Base-by-base conservation (phyloP, 2,329 filamentous ascomycete species). In the Pseudogymnoascus sp. region DNA sequence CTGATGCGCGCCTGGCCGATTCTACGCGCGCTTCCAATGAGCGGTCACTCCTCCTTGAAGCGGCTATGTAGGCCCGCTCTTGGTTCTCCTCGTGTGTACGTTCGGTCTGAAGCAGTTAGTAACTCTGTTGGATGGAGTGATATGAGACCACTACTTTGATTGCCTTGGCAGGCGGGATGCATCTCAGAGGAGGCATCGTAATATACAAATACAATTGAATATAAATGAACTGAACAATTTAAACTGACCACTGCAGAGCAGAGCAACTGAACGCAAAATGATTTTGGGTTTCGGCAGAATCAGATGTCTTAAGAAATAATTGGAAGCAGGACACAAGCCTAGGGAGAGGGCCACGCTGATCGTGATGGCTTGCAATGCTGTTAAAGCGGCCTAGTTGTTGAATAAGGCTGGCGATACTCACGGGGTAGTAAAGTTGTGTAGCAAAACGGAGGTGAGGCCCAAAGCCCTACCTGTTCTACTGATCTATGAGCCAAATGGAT, bases 31-130 rank as follows among this genome's bases (percentile, higher is more conserved):
- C 92, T 75, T 97, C 92, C 14, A 96, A 78, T 72, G 89, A 93
- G 62, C 93, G 86, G 71, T 97, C 93, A 69, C 89, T 89, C 67
- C 93, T 83, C 67, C 93, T 82, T 5, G 93, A 97, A 3, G 93
- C 93, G 11, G 93, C 93, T 69, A 97, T 95, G 73, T 96, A 97
- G 21, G 93, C 93, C 71, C 93, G 83, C 75, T 93, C 90, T 72
- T 91, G 88, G 69, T 93, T 93, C 75, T 93, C 89, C 69, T 90
- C 88, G 67, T 91, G 89, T 2, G 88, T 90, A 46, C 89, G 80
- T 75, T 91, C 88, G 2, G 87, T 89, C 85, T 90, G 64, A 37
- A 38, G 4, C 2, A 61, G 66, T 74, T 69, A 73, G 70, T 44
- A n/a, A 8, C 1, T 62, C 2, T 8, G 7, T 50, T 16, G n/a